Conservation (phyloP, 2,329 filamentous ascomycete genomes). For the Microascus cirrosus region DNA sequence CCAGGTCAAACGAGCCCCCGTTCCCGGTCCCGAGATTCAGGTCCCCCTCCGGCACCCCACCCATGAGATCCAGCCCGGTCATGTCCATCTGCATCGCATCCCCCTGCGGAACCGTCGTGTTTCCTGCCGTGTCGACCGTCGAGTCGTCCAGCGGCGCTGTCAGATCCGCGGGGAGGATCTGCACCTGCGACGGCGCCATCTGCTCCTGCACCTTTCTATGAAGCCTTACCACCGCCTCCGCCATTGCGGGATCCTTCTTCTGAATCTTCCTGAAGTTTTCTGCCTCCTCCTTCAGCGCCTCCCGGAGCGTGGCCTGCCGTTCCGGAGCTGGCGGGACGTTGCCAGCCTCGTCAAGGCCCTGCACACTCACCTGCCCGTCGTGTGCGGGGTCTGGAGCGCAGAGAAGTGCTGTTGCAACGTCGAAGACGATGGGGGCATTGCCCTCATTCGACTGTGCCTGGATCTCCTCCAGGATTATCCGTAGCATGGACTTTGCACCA, state of each 20-base stretch:
- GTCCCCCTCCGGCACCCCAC: background rate
- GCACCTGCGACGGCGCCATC: constrained; percentile 30
- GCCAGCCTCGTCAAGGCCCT: constrained; percentile 22
- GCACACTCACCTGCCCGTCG: constrained; percentile 21
- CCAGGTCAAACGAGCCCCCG: constrained; percentile 1
- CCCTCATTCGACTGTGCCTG: constrained; percentile 48
- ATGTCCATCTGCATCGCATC: constrained; percentile 5
- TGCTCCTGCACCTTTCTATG: constrained; percentile 56
- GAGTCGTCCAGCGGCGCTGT: background rate
- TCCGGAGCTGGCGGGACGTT: constrained; percentile 25
- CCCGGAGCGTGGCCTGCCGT: constrained; percentile 43
- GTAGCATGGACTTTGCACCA: constrained; percentile 49
- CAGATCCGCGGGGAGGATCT: constrained; percentile 4
- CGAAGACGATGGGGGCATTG: constrained; percentile 51
- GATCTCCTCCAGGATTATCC: constrained; percentile 56
- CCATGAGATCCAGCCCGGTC: constrained; percentile 3
- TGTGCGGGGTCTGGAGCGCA: constrained; percentile 52
- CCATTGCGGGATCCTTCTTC: constrained; percentile 41
- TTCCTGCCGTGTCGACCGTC: background rate
- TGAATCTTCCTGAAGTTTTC: constrained; percentile 46
- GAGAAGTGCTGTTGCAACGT: constrained; percentile 57
- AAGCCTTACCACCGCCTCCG: constrained; percentile 52
- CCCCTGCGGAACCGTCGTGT: background rate
- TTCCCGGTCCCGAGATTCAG: background rate
- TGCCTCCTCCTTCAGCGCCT: constrained; percentile 45